phyloP scores from a whole-genome alignment of 176 grass and related monocot genomes.

The Cymbopogon citratus region DNA sequence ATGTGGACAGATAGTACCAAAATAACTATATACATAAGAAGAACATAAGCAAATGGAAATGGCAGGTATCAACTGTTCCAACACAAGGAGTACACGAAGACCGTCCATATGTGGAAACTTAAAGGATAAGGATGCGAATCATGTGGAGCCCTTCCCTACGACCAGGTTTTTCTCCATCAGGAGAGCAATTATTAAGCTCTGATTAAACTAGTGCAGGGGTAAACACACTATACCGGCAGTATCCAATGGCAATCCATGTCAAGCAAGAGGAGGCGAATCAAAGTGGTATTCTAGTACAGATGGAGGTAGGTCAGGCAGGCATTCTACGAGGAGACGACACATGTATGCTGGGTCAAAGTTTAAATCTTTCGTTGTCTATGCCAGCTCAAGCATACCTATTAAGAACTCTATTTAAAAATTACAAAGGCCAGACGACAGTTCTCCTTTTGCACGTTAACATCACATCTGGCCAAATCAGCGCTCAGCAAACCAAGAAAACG shows the following conservation, averaged over 20 bases:
- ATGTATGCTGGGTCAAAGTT: slow-evolving; percentile 20
- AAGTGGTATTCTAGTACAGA: slow-evolving; percentile 32
- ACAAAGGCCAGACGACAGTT: not conserved
- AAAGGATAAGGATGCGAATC: slow-evolving; percentile 51
- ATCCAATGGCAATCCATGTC: slow-evolving; percentile 37
- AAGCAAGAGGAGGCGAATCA: slow-evolving; percentile 6
- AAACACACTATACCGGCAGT: not conserved
- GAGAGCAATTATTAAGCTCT: slow-evolving; percentile 25
- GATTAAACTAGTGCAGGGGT: slow-evolving; percentile 31
- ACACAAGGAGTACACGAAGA: slow-evolving; percentile 14
- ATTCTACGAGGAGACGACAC: slow-evolving; percentile 26
- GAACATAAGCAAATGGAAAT: slow-evolving; percentile 31
- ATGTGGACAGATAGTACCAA: slow-evolving; percentile 17
- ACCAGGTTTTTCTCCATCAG: slow-evolving; percentile 36
- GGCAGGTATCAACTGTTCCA: slow-evolving; percentile 18
- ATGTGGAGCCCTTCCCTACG: not conserved
- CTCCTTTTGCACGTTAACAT: slow-evolving; percentile 12
- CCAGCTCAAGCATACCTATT: slow-evolving; percentile 14
- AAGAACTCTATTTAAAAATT: slow-evolving; percentile 16
- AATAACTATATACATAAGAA: slow-evolving; percentile 7
- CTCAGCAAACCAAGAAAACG: slow-evolving; percentile 18
- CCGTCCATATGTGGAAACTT: slow-evolving; percentile 31
- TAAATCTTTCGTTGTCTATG: slow-evolving; percentile 14
- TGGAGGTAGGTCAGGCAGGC: slow-evolving; percentile 3
- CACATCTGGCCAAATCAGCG: not conserved